Base-by-base conservation (phyloP, 2,329 filamentous ascomycete species). In the Cryphonectria carpinicola region DNA sequence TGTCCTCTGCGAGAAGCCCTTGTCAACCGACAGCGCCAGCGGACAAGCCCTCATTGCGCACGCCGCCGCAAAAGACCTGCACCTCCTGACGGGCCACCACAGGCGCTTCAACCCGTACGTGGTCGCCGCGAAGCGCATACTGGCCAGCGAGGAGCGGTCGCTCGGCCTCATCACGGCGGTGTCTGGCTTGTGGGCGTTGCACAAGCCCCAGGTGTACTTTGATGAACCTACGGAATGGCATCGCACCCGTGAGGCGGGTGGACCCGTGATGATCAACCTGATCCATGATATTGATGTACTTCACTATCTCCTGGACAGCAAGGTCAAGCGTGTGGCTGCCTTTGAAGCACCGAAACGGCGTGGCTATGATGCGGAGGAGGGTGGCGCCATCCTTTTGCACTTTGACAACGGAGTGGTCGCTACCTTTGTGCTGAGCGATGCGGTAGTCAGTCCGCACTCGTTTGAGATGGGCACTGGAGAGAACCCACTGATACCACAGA, bases 261-360 rank as follows among this genome's bases (percentile, higher is more conserved):
- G 87, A 0, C 83, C 85, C 0, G 78, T 89, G 10, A 78, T 85
- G 3, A 89, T 89, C 71, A 90, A 90, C 74, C 78, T 90, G 60
- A 83, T 89, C n/a, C 88, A 90, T 74, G 88, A 90, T 65, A 79
- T 90, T 54, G 88, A 90, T 71, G 78, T 89, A 0, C 78, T 90
- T 25, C 87, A 89, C 63, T 84, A 85, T 76, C 78, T 89, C 1
- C 82, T 90, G 37, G 87, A 87, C 0, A 83, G 85, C 0, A 56
- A 19, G 6, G 85, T 90, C 37, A 75, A 76, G 0, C 79, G 84
- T 0, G 84, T 89, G 0, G 83, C 85, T 46, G 87, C 85, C 0
- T 85, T 89, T 73, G 78, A 80, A 65, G 84, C 81, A 0, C 64
- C 76, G 0, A 81, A 84, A 0, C 82, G 83, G 46, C 80, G 88